Conservation (phyloP, 441 rosid species). For the Francoa sonchifolia region DNA sequence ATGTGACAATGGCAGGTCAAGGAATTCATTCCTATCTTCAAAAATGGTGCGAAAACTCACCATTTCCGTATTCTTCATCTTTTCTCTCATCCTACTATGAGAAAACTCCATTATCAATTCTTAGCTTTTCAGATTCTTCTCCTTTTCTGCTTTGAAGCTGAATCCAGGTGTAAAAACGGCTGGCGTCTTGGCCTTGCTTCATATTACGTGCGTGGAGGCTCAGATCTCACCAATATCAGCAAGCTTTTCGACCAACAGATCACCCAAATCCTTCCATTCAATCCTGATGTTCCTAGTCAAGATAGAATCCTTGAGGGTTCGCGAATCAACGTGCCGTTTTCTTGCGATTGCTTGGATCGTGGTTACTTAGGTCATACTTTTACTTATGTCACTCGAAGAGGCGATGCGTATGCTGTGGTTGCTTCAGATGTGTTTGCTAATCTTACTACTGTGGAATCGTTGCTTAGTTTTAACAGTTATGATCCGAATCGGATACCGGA, state of each 20-base stretch:
- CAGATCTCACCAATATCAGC: conserved; percentile 21
- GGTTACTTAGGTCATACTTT: conserved; percentile 25
- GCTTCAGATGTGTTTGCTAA: conserved; percentile 17
- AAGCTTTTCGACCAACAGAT: conserved; percentile 3
- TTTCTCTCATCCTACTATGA: too few species aligned
- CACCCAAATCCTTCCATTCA: conserved; percentile 15
- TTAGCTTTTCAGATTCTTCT: neutral
- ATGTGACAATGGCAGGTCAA: too few species aligned
- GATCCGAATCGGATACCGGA: conserved; percentile 16
- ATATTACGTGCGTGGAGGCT: conserved; percentile 17
- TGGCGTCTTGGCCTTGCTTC: conserved; percentile 28
- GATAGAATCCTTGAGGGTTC: neutral
- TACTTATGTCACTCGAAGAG: conserved; percentile 10
- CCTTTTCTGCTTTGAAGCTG: neutral
- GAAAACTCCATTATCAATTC: neutral
- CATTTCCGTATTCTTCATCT: too few species aligned
- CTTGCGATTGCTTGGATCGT: conserved; percentile 21
- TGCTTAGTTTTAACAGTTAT: conserved; percentile 15
- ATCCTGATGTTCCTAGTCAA: conserved; percentile 13
- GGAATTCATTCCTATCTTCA: too few species aligned
- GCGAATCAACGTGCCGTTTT: conserved; percentile 27
- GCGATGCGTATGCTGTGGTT: conserved; percentile 14
- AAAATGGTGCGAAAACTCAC: too few species aligned
- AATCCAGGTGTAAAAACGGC: conserved; percentile 28
- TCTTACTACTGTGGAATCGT: conserved; percentile 23